A percentile compares a stretch with the other conserved stretches of the same genome.
Conservation (phyloP, 495 filamentous ascomycete genomes). For the Friedmanniomyces endolithicus region DNA sequence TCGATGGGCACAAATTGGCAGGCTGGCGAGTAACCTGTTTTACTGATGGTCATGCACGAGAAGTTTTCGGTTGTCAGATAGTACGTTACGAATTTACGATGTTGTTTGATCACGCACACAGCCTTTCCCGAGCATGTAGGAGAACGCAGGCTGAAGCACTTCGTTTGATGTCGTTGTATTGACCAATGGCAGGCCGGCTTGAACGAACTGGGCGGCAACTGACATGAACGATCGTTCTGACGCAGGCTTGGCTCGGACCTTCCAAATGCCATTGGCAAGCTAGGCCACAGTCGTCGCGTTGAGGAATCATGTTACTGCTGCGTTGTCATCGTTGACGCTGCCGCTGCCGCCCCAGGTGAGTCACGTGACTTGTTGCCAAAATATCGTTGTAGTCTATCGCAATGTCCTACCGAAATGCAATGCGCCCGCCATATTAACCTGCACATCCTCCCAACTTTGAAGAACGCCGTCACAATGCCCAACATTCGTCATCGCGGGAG, state of each 20-base stretch:
- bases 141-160: neutral
- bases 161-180: neutral
- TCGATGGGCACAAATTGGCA: neutral
- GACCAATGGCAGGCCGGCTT: neutral
- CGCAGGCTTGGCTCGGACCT: neutral
- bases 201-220: neutral
- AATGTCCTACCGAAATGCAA: neutral
- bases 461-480: neutral
- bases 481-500: neutral
- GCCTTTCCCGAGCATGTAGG: neutral
- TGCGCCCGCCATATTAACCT: neutral
- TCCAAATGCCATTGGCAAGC: neutral
- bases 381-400: neutral
- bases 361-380: neutral
- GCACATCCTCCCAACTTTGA: neutral
- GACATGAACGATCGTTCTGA: neutral
- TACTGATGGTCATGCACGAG: too few relatives aligned
- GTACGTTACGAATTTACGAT: constrained; percentile 5
- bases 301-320: too few relatives aligned
- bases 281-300: too few relatives aligned
- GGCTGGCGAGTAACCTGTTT: neutral
- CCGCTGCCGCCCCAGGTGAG: neutral
- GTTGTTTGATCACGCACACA: neutral
- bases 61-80: constrained; percentile 2
- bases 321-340: too few relatives aligned